These are phyloP conservation scores for Mimosa bimucronata DNA, from an alignment of 306 rosid genomes.

Conservation along the genomic window DNA sequence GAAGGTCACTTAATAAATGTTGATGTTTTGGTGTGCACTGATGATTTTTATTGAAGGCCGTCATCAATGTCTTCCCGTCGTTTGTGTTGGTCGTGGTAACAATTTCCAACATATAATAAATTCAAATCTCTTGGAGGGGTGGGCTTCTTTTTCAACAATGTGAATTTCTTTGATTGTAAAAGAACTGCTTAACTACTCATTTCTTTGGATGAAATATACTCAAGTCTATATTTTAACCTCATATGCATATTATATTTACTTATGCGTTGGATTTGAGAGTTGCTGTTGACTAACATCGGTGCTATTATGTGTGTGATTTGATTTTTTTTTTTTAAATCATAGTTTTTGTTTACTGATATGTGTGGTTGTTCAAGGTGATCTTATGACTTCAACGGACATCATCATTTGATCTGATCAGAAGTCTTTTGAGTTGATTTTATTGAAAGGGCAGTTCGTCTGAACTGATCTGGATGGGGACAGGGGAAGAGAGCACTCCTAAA, in stretches of 20 bases:
- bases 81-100: not conserved
- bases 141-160: not conserved
- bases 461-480: constrained; percentile 72
- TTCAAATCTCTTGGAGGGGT: constrained; percentile 9
- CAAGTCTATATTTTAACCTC: not conserved
- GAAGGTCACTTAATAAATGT: not conserved
- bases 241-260: not conserved
- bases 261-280: constrained; percentile 31
- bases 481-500: constrained; percentile 89
- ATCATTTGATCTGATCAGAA: constrained; percentile 21
- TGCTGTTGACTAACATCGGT: constrained; percentile 15
- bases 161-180: not conserved
- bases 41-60: not conserved
- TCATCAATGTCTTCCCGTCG: not conserved
- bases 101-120: not conserved
- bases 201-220: constrained; percentile 22
- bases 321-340: not conserved
- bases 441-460: constrained; percentile 33
- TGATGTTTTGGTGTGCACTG: not conserved
- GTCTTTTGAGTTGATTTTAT: constrained; percentile 12
- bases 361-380: constrained; percentile 18
- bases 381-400: constrained; percentile 38
- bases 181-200: constrained; percentile 1
- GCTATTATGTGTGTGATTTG: constrained; percentile 9
- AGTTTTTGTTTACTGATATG: not conserved